phyloP scores from a whole-genome alignment of 164 flowering plant species.

The Tetracentron sinense region DNA sequence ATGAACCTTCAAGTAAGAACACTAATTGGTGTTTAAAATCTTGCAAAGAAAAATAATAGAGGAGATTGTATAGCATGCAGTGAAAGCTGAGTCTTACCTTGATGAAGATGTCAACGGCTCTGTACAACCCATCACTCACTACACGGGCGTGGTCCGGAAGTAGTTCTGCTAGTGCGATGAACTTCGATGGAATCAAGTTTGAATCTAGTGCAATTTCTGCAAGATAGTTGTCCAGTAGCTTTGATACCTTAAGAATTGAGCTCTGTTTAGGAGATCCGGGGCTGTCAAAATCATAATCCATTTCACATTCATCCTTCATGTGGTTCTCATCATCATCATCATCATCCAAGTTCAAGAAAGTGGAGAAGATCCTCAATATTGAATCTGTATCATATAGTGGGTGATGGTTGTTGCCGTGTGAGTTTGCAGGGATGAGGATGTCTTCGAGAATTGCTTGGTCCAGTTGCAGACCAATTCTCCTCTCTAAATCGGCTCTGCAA shows the following conservation, averaged over 20 bases:
- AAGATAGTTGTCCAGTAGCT: slow-evolving; percentile 69
- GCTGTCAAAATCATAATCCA: slow-evolving; percentile 71
- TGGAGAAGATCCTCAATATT: slow-evolving; percentile 75
- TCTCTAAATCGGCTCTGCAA: slow-evolving; percentile 81
- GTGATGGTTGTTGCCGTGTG: slow-evolving; percentile 49
- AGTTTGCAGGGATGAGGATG: slow-evolving; percentile 71
- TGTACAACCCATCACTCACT: slow-evolving; percentile 66
- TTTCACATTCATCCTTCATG: slow-evolving; percentile 22
- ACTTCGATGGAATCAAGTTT: slow-evolving; percentile 57
- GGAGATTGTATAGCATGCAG: background rate
- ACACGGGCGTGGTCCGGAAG: slow-evolving; percentile 87
- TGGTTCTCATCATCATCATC: slow-evolving; percentile 73
- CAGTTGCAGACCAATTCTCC: slow-evolving; percentile 81
- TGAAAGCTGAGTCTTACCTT: slow-evolving; percentile 13
- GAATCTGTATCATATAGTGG: slow-evolving; percentile 75
- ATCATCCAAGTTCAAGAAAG: slow-evolving; percentile 80
- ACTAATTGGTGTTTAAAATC: background rate
- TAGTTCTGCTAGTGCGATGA: slow-evolving; percentile 69
- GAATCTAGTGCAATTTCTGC: slow-evolving; percentile 80
- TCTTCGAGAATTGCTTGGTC: slow-evolving; percentile 98
- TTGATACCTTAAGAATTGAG: slow-evolving; percentile 72
- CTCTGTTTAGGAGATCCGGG: slow-evolving; percentile 83
- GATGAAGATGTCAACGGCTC: slow-evolving; percentile 59
- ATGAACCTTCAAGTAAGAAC: slow-evolving; percentile 57
- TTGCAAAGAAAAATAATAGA: background rate